Base-by-base conservation (phyloP, 2,329 filamentous ascomycete species). In the Alternaria metachromatica region DNA sequence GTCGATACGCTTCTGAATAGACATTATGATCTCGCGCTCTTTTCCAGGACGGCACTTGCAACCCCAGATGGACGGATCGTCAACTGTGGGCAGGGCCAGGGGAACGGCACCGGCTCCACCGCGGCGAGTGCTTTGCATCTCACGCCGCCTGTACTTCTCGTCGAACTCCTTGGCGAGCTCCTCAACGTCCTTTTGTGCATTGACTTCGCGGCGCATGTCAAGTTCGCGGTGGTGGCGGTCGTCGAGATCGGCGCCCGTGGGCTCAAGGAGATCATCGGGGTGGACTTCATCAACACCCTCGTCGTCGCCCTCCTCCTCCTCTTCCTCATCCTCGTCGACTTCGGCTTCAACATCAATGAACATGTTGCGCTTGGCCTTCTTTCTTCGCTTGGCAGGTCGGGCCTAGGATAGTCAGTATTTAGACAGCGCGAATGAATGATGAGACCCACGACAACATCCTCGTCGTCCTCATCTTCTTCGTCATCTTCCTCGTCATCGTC, bases 281-380 rank as follows among this genome's bases (percentile, higher is more conserved):
- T 98, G 94, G 67, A 92, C 92, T 78, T 97, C 92, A 70, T 93
- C 92, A 77, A 94, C 94, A 78, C 96, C 93, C 70, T 92, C 91
- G 59, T 94, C 94, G 61, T 86, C 93, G 61, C 93, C 93, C 61
- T 86, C 93, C 72, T 92, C 89, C 58, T 97, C 94, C 72, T 96
- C 93, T 72, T 79, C 77, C 55, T 97, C 95, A 68, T 97, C 90
- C 63, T 92, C 96, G 76, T 98, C 96, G 72, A 99, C 96, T 82
- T 97, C 96, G 79, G 96, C 96, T 85, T 99, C 96, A 76, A 95
- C 93, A 89, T 99, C 96, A 82, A 99, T 90, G 88, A 97, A 97
- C 75, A 91, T 90, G 72, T 93, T 92, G 67, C 93, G 89, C 68
- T 87, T 87, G 69, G 92, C 89, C 78, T 88, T 89, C 79, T 90